Conservation (phyloP, 306 rosid species). For the Quercus agrifolia region DNA sequence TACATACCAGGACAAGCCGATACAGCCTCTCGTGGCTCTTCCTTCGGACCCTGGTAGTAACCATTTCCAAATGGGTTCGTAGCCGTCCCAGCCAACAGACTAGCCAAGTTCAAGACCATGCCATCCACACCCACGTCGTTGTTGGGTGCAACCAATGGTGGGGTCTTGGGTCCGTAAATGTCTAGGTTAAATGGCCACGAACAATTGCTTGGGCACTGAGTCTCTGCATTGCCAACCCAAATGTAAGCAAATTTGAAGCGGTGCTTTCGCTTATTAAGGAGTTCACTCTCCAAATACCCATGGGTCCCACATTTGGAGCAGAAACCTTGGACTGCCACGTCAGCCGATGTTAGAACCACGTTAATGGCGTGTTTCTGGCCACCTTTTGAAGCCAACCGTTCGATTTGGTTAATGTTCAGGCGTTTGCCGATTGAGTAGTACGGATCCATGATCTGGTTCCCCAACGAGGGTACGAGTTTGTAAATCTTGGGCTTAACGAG, state of each 20-base stretch:
- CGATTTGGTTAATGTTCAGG: too few species aligned
- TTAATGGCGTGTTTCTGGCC: too few species aligned
- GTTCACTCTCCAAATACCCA: too few species aligned
- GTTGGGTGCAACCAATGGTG: conserved; percentile 58
- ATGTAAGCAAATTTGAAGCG: conserved; percentile 56
- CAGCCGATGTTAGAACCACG: too few species aligned
- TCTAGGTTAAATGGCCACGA: conserved; percentile 80
- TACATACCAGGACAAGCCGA: conserved; percentile 70
- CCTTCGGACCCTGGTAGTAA: conserved; percentile 54
- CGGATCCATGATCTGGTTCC: too few species aligned
- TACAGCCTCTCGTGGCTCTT: conserved; percentile 64
- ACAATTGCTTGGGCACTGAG: conserved; percentile 73
- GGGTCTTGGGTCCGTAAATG: conserved; percentile 56
- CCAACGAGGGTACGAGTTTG: too few species aligned
- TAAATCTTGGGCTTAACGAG: too few species aligned
- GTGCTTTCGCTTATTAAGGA: too few species aligned
- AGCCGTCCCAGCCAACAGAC: conserved; percentile 67
- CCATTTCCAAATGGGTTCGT: conserved; percentile 83
- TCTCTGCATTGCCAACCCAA: conserved; percentile 79
- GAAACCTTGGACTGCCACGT: too few species aligned
- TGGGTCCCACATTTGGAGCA: too few species aligned
- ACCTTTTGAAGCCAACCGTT: too few species aligned
- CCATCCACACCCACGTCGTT: conserved; percentile 73
- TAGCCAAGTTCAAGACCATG: conserved; percentile 57
- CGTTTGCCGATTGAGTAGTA: too few species aligned